phyloP scores from a whole-genome alignment of 2,329 filamentous ascomycete species.

The Pezicula neosporulosa region DNA sequence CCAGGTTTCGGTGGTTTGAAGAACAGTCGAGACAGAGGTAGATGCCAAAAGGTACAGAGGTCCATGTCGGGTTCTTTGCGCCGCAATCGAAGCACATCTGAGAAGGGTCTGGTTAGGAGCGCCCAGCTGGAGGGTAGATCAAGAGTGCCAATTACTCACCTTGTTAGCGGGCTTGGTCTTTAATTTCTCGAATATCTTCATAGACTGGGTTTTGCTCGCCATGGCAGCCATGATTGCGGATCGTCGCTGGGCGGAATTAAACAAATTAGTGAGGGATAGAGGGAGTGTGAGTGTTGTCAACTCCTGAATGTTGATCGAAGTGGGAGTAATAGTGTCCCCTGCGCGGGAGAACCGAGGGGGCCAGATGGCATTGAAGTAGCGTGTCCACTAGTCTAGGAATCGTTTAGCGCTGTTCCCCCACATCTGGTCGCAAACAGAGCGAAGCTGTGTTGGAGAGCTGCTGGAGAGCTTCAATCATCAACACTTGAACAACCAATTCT shows the following conservation, averaged over 20 bases:
- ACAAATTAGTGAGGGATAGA: neutral
- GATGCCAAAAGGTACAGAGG: constrained; percentile 93
- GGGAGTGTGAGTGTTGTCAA: neutral
- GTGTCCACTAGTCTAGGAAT: neutral
- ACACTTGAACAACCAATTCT: neutral
- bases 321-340: neutral
- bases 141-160: constrained; percentile 45
- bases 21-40: constrained; percentile 98
- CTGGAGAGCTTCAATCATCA: constrained; percentile 6
- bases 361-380: constrained; percentile 23
- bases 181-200: constrained; percentile 96
- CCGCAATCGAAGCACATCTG: constrained; percentile 98
- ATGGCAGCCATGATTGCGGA: constrained; percentile 53
- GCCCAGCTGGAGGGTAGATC: constrained; percentile 22
- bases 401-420: constrained; percentile 9
- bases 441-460: neutral
- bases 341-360: constrained; percentile 5
- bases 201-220: constrained; percentile 91
- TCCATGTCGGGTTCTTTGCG: constrained; percentile 98
- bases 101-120: constrained; percentile 13
- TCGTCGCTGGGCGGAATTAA: neutral
- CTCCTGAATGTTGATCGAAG: neutral
- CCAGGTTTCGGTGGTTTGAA: constrained; percentile 93
- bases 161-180: constrained; percentile 95
- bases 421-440: neutral